Conservation (phyloP, 2,329 filamentous ascomycete genomes). For the Ophiostoma triangulosporum region DNA sequence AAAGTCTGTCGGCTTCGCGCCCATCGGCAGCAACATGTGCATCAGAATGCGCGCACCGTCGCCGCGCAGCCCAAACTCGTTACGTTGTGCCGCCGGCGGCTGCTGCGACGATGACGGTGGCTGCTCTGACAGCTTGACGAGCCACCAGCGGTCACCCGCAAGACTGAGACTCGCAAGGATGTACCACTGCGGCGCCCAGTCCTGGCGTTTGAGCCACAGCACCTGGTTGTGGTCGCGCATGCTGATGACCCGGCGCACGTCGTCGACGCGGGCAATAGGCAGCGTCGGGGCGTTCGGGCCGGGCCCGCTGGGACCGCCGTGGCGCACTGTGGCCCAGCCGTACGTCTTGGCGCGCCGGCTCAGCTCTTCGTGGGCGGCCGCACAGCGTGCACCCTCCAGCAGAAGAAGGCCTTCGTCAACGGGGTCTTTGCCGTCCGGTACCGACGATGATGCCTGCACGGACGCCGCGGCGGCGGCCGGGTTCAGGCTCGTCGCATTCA, state of each 20-base stretch:
- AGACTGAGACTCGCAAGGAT: slow-evolving; percentile 57
- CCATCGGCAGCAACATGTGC: slow-evolving; percentile 13
- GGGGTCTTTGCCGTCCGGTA: slow-evolving; percentile 30
- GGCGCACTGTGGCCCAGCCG: slow-evolving; percentile 46
- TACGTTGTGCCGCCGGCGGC: background rate
- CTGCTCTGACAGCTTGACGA: slow-evolving; percentile 48
- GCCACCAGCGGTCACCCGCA: slow-evolving; percentile 67
- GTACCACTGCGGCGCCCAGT: slow-evolving; percentile 60
- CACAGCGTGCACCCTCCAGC: slow-evolving; percentile 49
- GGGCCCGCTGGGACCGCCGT: slow-evolving; percentile 15
- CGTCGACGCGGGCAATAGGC: slow-evolving; percentile 32
- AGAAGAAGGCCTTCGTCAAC: slow-evolving; percentile 41
- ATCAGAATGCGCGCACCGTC: slow-evolving; percentile 12
- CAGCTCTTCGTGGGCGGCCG: slow-evolving; percentile 48
- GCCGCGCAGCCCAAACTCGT: background rate
- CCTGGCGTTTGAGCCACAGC: slow-evolving; percentile 54
- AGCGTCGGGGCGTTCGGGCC: slow-evolving; percentile 16
- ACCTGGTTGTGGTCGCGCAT: slow-evolving; percentile 49
- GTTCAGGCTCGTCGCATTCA: slow-evolving; percentile 35
- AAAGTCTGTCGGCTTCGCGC: slow-evolving; percentile 29
- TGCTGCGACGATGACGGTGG: background rate
- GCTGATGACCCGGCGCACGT: slow-evolving; percentile 45
- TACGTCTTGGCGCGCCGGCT: slow-evolving; percentile 44
- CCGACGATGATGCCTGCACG: background rate
- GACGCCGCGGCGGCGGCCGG: background rate